These are phyloP conservation scores for Fonsecaea monophora DNA, from an alignment of 2,329 filamentous ascomycete genomes.

Conservation along the genomic window DNA sequence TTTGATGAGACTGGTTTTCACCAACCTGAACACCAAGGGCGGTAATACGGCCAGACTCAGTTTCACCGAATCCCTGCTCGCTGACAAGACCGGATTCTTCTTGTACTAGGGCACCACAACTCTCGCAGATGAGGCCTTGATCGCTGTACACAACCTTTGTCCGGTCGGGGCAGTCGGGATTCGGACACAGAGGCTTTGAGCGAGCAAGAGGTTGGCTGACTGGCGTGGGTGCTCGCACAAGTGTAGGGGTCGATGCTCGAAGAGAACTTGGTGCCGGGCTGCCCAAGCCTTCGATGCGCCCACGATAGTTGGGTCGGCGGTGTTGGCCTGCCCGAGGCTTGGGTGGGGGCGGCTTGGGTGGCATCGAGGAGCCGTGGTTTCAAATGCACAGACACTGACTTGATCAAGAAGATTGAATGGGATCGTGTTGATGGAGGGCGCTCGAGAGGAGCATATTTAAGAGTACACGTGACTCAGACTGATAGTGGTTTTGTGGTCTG, in stretches of 20 bases:
- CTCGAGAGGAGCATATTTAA: slow-evolving; percentile 22
- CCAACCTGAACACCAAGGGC: slow-evolving; percentile 90
- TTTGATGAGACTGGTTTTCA: slow-evolving; percentile 80
- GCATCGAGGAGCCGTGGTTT: slow-evolving; percentile 12
- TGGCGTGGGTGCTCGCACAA: slow-evolving; percentile 30
- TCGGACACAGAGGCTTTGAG: slow-evolving; percentile 54
- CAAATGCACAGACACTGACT: neutral
- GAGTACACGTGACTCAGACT: slow-evolving; percentile 25
- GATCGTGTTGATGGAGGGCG: neutral
- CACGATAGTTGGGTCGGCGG: slow-evolving; percentile 26
- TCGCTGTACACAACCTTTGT: slow-evolving; percentile 53
- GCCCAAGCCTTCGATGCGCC: slow-evolving; percentile 33
- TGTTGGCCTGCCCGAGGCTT: slow-evolving; percentile 28
- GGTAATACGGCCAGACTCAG: slow-evolving; percentile 80
- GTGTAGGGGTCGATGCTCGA: slow-evolving; percentile 27
- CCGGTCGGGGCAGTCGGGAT: slow-evolving; percentile 44
- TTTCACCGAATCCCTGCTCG: slow-evolving; percentile 91
- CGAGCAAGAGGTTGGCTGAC: slow-evolving; percentile 35
- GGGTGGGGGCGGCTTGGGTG: slow-evolving; percentile 29
- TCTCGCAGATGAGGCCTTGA: slow-evolving; percentile 69
- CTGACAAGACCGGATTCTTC: slow-evolving; percentile 86
- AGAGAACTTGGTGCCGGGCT: slow-evolving; percentile 32
- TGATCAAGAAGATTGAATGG: slow-evolving; percentile 6
- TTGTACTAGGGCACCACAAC: slow-evolving; percentile 82
- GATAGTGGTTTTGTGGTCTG: slow-evolving; percentile 1